Evolutionary conservation across 805 yeast species (phyloP).

Genomic region (Lipomyces oligophaga): DNA sequence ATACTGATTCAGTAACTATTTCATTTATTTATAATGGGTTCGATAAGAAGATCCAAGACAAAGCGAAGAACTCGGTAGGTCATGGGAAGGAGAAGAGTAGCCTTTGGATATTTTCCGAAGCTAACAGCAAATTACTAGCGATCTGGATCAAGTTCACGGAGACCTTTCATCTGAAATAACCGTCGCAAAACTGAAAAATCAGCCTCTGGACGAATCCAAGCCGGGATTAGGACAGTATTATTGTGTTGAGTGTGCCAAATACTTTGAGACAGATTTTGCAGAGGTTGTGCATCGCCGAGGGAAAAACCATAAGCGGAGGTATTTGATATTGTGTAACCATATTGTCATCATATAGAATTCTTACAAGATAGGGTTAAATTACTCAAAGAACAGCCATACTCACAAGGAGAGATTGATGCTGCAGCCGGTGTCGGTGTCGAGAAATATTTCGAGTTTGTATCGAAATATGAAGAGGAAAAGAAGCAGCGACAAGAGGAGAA

Average conservation of each 20-base stretch:
- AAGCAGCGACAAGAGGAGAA: conserved; percentile 43
- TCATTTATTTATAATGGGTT: conserved; percentile 20
- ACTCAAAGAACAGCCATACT: conserved; percentile 73
- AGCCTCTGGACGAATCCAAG: conserved; percentile 44
- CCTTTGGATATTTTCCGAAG: not conserved
- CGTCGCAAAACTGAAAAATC: conserved; percentile 66
- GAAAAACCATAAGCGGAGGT: conserved; percentile 74
- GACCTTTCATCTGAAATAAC: conserved; percentile 66
- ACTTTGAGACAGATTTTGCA: conserved; percentile 75
- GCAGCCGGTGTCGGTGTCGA: conserved; percentile 77
- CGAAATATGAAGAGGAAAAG: conserved; percentile 59
- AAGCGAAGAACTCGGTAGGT: conserved; percentile 31
- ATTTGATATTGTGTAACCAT: not conserved
- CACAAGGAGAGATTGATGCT: conserved; percentile 85
- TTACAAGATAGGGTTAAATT: conserved; percentile 53
- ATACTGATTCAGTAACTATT: too few species aligned
- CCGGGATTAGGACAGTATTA: conserved; percentile 95
- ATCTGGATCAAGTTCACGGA: conserved; percentile 71
- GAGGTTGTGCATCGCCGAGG: conserved; percentile 67
- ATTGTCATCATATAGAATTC: not conserved
- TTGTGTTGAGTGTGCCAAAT: conserved; percentile 91
- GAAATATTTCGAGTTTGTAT: conserved; percentile 48
- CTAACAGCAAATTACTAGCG: too few species aligned
- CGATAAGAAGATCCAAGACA: conserved; percentile 27
- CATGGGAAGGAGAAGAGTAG: not conserved